Conservation (phyloP, 768 basidiomycete species). For the Collybia sordida region DNA sequence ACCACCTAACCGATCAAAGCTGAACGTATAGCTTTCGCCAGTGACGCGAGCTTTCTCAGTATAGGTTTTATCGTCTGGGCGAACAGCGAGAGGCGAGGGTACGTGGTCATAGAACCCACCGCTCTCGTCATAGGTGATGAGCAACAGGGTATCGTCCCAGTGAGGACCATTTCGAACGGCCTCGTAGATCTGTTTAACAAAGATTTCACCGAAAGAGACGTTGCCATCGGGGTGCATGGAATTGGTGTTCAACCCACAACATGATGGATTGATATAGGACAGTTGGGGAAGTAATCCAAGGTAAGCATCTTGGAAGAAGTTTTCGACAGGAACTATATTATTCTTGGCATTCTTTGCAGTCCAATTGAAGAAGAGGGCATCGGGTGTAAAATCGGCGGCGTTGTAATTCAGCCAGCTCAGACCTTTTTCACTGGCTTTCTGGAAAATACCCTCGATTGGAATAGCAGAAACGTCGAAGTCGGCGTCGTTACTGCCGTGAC, state of each 20-base stretch:
- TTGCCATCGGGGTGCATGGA: conserved; percentile 25
- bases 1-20: conserved; percentile 25
- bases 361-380: conserved; percentile 23
- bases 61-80: conserved; percentile 26
- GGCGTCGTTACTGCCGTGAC: conserved; percentile 26
- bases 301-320: conserved; percentile 27
- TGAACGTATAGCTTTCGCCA: conserved; percentile 19
- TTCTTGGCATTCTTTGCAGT: conserved; percentile 9
- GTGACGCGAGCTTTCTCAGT: conserved; percentile 23
- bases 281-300: conserved; percentile 24
- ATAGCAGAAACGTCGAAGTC: conserved; percentile 15
- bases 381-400: conserved; percentile 19
- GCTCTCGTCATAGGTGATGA: conserved; percentile 31
- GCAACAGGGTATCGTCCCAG: conserved; percentile 26
- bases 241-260: conserved; percentile 22
- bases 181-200: conserved; percentile 29
- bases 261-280: conserved; percentile 26
- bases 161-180: conserved; percentile 25
- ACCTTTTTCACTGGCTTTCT: conserved; percentile 19
- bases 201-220: conserved; percentile 24
- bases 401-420: conserved; percentile 28
- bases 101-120: conserved; percentile 34
- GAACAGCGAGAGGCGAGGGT: conserved; percentile 24
- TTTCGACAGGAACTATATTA: conserved; percentile 22
- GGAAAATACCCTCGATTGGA: conserved; percentile 23